phyloP scores from a whole-genome alignment of 352 stramenopile genomes.

The Phytophthora cactorum region DNA sequence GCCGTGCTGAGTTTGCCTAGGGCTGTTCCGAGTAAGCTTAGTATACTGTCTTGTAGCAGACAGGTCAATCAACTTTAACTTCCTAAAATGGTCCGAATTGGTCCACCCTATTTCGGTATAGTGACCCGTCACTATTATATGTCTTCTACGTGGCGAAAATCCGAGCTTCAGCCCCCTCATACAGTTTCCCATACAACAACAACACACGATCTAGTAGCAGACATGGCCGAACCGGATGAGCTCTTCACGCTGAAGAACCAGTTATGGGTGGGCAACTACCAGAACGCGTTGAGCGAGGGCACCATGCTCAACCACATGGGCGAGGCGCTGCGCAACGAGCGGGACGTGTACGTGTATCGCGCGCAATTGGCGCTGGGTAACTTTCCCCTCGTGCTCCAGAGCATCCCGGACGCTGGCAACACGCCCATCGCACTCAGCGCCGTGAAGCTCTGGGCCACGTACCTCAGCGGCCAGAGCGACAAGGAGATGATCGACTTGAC shows the following conservation, averaged over 20 bases:
- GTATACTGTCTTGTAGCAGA: too few species aligned
- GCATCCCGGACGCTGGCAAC: constrained; percentile 76
- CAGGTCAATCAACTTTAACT: neutral
- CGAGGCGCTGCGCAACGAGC: constrained; percentile 89
- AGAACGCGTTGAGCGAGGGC: constrained; percentile 93
- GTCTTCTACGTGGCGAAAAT: constrained; percentile 23
- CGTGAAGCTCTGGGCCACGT: constrained; percentile 89
- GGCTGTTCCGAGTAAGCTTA: neutral
- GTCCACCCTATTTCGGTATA: neutral
- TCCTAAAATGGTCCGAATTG: neutral
- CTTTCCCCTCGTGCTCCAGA: constrained; percentile 87
- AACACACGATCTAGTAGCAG: constrained; percentile 3
- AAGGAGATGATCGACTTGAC: constrained; percentile 90
- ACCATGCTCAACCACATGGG: constrained; percentile 88
- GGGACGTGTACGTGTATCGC: constrained; percentile 95
- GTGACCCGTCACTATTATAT: neutral
- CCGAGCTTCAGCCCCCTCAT: constrained; percentile 15
- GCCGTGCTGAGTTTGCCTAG: constrained; percentile 14
- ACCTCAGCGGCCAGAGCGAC: constrained; percentile 75
- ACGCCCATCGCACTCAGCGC: constrained; percentile 81
- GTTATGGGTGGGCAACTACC: constrained; percentile 97
- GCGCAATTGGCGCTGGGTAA: constrained; percentile 92
- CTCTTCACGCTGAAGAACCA: constrained; percentile 98
- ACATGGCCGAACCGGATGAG: constrained; percentile 95
- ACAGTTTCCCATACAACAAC: constrained; percentile 14